phyloP scores from a whole-genome alignment of 345 rosid genomes.

The Sonneratia caseolaris region DNA sequence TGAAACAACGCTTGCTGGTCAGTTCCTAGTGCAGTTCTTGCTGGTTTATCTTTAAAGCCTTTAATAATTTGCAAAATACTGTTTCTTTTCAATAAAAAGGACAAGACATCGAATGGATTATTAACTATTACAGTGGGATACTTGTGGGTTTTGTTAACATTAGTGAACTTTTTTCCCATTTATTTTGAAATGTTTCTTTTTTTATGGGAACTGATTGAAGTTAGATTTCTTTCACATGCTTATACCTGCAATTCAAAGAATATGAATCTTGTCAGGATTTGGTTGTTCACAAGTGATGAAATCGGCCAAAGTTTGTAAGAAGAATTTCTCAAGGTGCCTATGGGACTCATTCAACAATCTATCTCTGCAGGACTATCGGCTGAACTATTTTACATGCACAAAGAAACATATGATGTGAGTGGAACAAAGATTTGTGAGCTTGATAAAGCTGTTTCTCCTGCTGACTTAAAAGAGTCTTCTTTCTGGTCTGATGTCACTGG shows the following conservation, averaged over 20 bases:
- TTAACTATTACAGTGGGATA: not conserved
- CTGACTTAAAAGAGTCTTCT: conserved; percentile 32
- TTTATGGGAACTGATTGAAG: not conserved
- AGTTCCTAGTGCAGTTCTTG: conserved; percentile 28
- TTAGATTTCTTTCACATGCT: not conserved
- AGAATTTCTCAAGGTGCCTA: not conserved
- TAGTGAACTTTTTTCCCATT: not conserved
- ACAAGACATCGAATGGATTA: not conserved
- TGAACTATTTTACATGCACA: conserved; percentile 44
- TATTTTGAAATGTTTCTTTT: not conserved
- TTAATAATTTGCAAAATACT: not conserved
- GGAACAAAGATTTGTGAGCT: conserved; percentile 39
- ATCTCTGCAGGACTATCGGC: conserved; percentile 58
- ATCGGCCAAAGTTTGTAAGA: not conserved
- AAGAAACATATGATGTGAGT: conserved; percentile 56
- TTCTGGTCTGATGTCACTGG: conserved; percentile 20
- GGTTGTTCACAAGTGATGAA: too few species aligned
- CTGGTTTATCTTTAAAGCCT: not conserved
- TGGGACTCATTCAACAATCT: not conserved
- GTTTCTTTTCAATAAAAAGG: not conserved
- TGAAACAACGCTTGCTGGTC: conserved; percentile 66
- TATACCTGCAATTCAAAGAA: too few species aligned
- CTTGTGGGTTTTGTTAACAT: not conserved
- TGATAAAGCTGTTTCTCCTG: conserved; percentile 28
- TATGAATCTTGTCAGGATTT: too few species aligned